Percentiles rank a stretch among this genome's conserved stretches.
These are phyloP conservation scores for Fusarium verrucosum DNA, from an alignment of 2,329 filamentous ascomycete genomes.

Conservation along the genomic window DNA sequence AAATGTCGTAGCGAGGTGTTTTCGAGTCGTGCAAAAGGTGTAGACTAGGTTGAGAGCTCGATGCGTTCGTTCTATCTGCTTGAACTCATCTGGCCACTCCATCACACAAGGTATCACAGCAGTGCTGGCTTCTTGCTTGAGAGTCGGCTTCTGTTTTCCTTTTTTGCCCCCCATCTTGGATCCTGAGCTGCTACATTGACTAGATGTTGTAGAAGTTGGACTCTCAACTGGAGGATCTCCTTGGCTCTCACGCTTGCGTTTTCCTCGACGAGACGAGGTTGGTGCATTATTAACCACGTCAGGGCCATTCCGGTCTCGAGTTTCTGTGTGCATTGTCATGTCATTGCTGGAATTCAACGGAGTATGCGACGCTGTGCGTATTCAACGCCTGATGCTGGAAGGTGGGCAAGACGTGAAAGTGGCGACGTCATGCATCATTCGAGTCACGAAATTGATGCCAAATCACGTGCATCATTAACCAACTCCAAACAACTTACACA, in stretches of 20 bases:
- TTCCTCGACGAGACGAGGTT: slow-evolving; percentile 14
- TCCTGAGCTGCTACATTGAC: slow-evolving; percentile 9
- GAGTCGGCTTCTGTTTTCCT: slow-evolving; percentile 14
- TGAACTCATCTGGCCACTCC: slow-evolving; percentile 80
- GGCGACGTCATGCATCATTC: slow-evolving; percentile 31
- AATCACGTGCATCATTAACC: slow-evolving; percentile 47
- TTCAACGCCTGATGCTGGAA: neutral
- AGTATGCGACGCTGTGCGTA: neutral
- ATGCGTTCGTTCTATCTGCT: slow-evolving; percentile 77
- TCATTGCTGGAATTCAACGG: slow-evolving; percentile 1
- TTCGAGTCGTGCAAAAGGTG: slow-evolving; percentile 93
- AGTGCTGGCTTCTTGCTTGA: slow-evolving; percentile 35
- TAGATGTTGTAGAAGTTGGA: slow-evolving; percentile 17
- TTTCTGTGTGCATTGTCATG: slow-evolving; percentile 1
- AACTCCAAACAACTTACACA: neutral
- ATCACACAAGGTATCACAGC: slow-evolving; percentile 47
- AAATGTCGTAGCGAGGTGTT: slow-evolving; percentile 90
- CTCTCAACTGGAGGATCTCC: slow-evolving; percentile 6
- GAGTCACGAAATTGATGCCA: slow-evolving; percentile 51
- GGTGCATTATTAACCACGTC: neutral
- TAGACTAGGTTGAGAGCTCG: slow-evolving; percentile 90
- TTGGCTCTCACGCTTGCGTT: slow-evolving; percentile 37
- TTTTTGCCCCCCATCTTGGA: slow-evolving; percentile 5
- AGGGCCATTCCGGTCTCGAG: slow-evolving; percentile 4
- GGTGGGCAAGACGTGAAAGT: slow-evolving; percentile 11